Percentiles rank a stretch among this genome's conserved stretches.
Evolutionary conservation across 202 grass and related monocot genomes (phyloP).

Genomic region (Carex sylvatica): DNA sequence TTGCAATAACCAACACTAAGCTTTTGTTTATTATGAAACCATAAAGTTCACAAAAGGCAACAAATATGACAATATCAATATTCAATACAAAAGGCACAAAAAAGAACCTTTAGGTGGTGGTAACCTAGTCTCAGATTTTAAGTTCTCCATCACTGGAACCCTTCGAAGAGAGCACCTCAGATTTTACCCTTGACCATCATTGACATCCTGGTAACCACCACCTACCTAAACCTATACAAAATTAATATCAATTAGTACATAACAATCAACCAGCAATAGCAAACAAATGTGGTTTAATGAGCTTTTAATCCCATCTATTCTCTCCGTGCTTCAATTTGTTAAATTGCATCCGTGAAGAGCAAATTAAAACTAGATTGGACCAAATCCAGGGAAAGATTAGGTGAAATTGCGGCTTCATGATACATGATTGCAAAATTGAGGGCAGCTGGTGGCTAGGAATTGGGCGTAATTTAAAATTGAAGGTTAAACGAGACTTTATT

Average conservation of each 20-base stretch:
- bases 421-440: not conserved
- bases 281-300: not conserved
- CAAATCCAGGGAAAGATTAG: not conserved
- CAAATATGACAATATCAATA: too few species aligned
- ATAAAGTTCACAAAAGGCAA: not conserved
- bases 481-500: not conserved
- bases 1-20: not conserved
- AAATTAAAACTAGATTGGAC: not conserved
- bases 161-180: not conserved
- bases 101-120: not conserved
- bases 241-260: not conserved
- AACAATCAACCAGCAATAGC: not conserved
- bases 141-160: not conserved
- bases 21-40: not conserved
- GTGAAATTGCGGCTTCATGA: not conserved
- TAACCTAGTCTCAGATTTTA: not conserved
- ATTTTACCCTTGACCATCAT: conserved; percentile 12
- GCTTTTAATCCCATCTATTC: not conserved
- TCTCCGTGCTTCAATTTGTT: not conserved
- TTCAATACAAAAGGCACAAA: too few species aligned
- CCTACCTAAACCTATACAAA: not conserved
- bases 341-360: not conserved
- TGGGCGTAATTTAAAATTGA: not conserved
- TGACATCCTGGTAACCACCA: not conserved
- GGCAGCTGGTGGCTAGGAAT: not conserved